Conservation (phyloP, 169 alveolate genomes). For the Cryptosporidium baileyi region DNA sequence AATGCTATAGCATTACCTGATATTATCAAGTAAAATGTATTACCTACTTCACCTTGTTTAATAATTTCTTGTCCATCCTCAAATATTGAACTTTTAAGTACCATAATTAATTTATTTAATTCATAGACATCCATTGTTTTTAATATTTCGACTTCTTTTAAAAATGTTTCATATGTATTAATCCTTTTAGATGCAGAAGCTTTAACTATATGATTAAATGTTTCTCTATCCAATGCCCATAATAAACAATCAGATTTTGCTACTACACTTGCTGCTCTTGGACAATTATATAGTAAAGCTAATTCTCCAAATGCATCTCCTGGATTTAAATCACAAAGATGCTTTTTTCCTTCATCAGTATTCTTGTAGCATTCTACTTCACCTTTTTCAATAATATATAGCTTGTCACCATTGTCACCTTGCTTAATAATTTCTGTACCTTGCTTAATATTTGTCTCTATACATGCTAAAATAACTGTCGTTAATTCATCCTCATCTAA, state of each 20-base stretch:
- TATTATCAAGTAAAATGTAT: constrained; percentile 89
- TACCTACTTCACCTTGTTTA: constrained; percentile 94
- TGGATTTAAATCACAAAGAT: constrained; percentile 79
- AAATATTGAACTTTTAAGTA: constrained; percentile 84
- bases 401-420: constrained; percentile 95
- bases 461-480: constrained; percentile 89
- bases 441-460: constrained; percentile 78
- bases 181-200: constrained; percentile 92
- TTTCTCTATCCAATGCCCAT: constrained; percentile 92
- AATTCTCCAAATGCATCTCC: constrained; percentile 97
- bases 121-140: constrained; percentile 92
- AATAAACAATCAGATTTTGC: constrained; percentile 87
- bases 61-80: constrained; percentile 88
- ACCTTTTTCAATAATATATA: constrained; percentile 90
- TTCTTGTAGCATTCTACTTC: constrained; percentile 85
- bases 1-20: constrained; percentile 94
- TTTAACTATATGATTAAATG: constrained; percentile 93
- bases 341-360: constrained; percentile 79
- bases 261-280: constrained; percentile 94
- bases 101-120: constrained; percentile 91
- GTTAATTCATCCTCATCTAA: constrained; percentile 83
- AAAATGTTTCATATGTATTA: constrained; percentile 88
- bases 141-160: constrained; percentile 87
- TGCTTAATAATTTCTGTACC: constrained; percentile 88
- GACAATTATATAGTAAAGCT: constrained; percentile 94